Conservation (phyloP, 306 rosid genomes). For the Castanospermum australe region DNA sequence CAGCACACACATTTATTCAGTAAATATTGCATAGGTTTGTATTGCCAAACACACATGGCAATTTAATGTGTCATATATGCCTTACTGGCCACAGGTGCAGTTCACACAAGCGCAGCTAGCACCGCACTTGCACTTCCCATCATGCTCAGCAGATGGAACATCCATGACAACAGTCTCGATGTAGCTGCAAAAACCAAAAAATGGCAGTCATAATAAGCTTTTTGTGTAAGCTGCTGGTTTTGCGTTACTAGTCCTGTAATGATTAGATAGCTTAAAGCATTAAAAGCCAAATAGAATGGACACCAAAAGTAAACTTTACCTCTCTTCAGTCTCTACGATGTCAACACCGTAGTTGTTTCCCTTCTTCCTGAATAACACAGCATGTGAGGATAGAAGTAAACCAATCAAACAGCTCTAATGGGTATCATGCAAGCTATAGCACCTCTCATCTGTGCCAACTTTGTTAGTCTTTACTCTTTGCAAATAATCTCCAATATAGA, state of each 20-base stretch:
- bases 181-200: conserved; percentile 48
- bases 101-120: conserved; percentile 50
- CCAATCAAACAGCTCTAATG: not conserved
- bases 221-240: not conserved
- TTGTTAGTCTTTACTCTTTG: not conserved
- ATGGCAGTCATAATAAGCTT: not conserved
- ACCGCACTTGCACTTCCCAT: conserved; percentile 81
- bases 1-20: conserved; percentile 33
- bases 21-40: conserved; percentile 23
- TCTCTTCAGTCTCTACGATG: conserved; percentile 59
- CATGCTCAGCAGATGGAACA: conserved; percentile 59
- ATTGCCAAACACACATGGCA: conserved; percentile 25
- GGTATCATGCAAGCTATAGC: not conserved
- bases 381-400: not conserved
- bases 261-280: not conserved
- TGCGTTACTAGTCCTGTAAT: not conserved
- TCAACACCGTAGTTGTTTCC: conserved; percentile 58
- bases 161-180: conserved; percentile 47
- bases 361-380: conserved; percentile 62
- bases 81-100: conserved; percentile 66
- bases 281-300: not conserved
- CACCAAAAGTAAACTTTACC: conserved; percentile 38
- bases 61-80: not conserved
- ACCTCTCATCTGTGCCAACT: not conserved
- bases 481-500: not conserved